phyloP scores from a whole-genome alignment of 495 filamentous ascomycete species.

The Aspergillus ellipticus region DNA sequence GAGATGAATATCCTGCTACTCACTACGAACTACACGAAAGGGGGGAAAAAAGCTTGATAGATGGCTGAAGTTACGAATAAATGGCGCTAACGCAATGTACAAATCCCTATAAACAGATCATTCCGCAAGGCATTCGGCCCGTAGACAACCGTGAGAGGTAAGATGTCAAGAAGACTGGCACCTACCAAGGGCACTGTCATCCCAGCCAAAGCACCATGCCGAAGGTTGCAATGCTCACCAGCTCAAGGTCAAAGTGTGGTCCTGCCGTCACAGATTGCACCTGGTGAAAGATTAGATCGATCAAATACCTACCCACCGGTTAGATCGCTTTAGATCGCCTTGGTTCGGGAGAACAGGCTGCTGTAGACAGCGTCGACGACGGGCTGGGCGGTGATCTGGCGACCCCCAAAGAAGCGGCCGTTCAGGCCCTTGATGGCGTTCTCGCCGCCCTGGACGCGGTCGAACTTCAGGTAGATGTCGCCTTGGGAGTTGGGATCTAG shows the following conservation, averaged over 20 bases:
- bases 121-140: slow-evolving; percentile 22
- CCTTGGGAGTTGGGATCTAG: slow-evolving; percentile 90
- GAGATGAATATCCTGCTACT: no score
- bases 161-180: slow-evolving; percentile 29
- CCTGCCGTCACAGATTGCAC: slow-evolving; percentile 22
- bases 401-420: slow-evolving; percentile 89
- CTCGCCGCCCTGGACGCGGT: slow-evolving; percentile 88
- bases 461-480: slow-evolving; percentile 98
- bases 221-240: slow-evolving; percentile 9
- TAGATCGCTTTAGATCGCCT: slow-evolving; percentile 50
- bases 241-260: slow-evolving; percentile 15
- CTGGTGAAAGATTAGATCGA: slow-evolving; percentile 29
- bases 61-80: slow-evolving; percentile 3
- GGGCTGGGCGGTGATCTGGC: slow-evolving; percentile 85
- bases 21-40: no score
- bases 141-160: slow-evolving; percentile 21
- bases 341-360: slow-evolving; percentile 88
- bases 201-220: slow-evolving; percentile 25
- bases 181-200: slow-evolving; percentile 44
- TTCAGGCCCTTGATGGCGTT: slow-evolving; percentile 98
- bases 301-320: slow-evolving; percentile 23
- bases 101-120: slow-evolving; percentile 32
- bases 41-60: no score
- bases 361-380: slow-evolving; percentile 98
- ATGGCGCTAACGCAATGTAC: slow-evolving; percentile 19